phyloP scores from a whole-genome alignment of 2,329 filamentous ascomycete species.

The Magnaporthales sp. region DNA sequence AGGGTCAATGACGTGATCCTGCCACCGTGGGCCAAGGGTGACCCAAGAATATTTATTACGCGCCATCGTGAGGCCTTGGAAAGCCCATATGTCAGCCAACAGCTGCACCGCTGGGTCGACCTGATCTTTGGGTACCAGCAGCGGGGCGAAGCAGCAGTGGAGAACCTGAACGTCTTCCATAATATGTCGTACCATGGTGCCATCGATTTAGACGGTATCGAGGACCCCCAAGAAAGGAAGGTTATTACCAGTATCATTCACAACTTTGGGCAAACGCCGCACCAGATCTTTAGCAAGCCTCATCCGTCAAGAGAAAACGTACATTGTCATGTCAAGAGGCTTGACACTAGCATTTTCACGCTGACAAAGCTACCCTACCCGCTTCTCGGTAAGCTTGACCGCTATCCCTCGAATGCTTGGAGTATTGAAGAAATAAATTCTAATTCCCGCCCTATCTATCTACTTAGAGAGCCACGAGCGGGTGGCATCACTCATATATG shows the following conservation, averaged over 20 bases:
- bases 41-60: constrained; percentile 88
- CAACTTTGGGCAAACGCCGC: constrained; percentile 95
- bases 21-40: constrained; percentile 95
- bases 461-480: constrained; percentile 59
- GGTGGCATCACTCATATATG: constrained; percentile 71
- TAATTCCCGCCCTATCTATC: constrained; percentile 7
- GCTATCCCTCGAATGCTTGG: not conserved
- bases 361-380: constrained; percentile 73
- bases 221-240: constrained; percentile 76
- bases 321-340: constrained; percentile 53
- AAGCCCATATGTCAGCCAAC: constrained; percentile 82
- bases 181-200: constrained; percentile 92
- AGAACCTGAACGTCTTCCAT: constrained; percentile 91
- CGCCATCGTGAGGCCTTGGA: constrained; percentile 95
- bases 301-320: constrained; percentile 70
- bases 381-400: constrained; percentile 47
- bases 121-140: constrained; percentile 92
- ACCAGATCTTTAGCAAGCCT: constrained; percentile 79
- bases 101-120: constrained; percentile 93
- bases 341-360: constrained; percentile 71
- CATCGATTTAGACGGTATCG: constrained; percentile 84
- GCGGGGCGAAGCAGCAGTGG: constrained; percentile 81
- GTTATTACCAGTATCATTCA: constrained; percentile 95
- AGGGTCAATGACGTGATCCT: constrained; percentile 78
- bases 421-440: too few relatives aligned